A percentile compares a stretch with the other conserved stretches of the same genome.
phyloP scores from a whole-genome alignment of 345 rosid species.

The Corymbia maculata region DNA sequence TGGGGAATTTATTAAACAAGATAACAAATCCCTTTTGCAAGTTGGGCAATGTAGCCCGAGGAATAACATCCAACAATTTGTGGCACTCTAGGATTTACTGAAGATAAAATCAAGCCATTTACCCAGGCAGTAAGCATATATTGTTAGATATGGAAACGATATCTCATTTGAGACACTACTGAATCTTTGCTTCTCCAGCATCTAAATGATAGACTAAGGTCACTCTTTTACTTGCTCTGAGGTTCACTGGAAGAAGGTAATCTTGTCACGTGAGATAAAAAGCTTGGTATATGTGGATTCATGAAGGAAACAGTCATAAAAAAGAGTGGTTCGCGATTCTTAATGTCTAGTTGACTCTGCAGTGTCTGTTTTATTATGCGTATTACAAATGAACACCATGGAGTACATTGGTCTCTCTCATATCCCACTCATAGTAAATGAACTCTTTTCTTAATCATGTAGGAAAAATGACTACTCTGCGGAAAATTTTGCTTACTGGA shows the following conservation, averaged over 20 bases:
- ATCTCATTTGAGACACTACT: not conserved
- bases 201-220: not conserved
- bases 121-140: not conserved
- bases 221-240: not conserved
- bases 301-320: not conserved
- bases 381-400: not conserved
- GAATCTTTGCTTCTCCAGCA: not conserved
- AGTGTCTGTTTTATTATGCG: not conserved
- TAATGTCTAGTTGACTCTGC: not conserved
- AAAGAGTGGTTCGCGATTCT: not conserved
- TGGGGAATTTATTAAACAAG: not conserved
- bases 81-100: not conserved
- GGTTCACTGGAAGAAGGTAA: not conserved
- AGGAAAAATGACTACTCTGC: constrained; percentile 82
- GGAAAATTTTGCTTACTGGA: constrained; percentile 71
- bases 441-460: not conserved
- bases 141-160: not conserved
- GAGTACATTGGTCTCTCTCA: not conserved
- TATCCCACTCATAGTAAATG: not conserved
- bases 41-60: not conserved
- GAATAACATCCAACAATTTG: not conserved
- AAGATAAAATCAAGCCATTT: not conserved
- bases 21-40: not conserved
- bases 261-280: not conserved
- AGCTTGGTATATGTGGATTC: not conserved